A percentile compares a stretch with the other conserved stretches of the same genome.
Evolutionary conservation across 768 basidiomycete genomes (phyloP).

Genomic region (Clitopilus hobsonii): DNA sequence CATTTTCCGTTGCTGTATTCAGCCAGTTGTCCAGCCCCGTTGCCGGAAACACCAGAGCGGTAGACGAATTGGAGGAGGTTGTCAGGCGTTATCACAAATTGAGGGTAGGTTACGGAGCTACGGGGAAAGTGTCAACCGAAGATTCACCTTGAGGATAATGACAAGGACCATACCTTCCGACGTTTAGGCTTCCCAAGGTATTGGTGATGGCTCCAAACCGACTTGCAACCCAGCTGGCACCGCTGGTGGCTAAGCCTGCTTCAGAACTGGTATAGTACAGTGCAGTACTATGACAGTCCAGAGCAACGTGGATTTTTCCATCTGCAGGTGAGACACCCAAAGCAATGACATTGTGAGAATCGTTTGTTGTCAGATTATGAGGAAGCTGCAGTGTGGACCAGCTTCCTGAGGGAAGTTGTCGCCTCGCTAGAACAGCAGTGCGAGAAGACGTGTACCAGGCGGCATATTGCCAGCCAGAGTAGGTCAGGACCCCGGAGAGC

Average conservation of each 20-base stretch:
- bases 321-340: constrained; percentile 41
- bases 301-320: constrained; percentile 40
- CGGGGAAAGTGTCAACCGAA: neutral
- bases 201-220: constrained; percentile 35
- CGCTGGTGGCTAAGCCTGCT: constrained; percentile 32
- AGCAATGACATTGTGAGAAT: constrained; percentile 41
- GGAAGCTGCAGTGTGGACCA: constrained; percentile 40
- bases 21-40: constrained; percentile 42
- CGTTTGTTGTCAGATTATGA: constrained; percentile 33
- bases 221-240: constrained; percentile 37
- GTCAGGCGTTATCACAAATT: constrained; percentile 41
- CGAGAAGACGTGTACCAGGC: constrained; percentile 42
- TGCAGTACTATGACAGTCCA: constrained; percentile 42
- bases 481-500: constrained; percentile 34
- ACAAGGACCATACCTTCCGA: constrained; percentile 32
- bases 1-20: constrained; percentile 37
- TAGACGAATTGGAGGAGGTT: constrained; percentile 45
- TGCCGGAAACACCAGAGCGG: constrained; percentile 41
- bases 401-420: constrained; percentile 32
- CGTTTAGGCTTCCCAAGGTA: constrained; percentile 34
- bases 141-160: neutral
- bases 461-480: constrained; percentile 35
- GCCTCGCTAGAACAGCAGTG: constrained; percentile 32
- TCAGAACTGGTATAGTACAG: constrained; percentile 40
- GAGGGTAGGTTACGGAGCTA: constrained; percentile 41